A percentile compares a stretch with the other conserved stretches of the same genome.
Evolutionary conservation across 2,329 filamentous ascomycete genomes (phyloP).

Genomic region (Epichloe glyceriae): DNA sequence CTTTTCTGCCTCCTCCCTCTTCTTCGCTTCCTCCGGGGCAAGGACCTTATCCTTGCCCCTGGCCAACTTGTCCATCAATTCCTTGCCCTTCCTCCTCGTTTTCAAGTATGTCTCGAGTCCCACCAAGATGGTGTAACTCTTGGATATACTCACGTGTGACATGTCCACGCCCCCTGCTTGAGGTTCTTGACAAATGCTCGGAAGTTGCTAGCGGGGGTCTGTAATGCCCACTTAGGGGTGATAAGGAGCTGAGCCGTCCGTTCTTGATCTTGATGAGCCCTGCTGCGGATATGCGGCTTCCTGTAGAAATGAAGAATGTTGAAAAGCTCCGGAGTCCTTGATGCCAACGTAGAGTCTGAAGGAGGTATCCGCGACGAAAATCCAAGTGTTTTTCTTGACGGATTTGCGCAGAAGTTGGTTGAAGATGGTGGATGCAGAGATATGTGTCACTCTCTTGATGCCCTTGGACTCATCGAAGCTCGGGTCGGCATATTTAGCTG

Average conservation of each 20-base stretch:
- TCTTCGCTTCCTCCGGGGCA: constrained; percentile 44
- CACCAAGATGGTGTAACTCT: constrained; percentile 69
- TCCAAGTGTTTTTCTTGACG: constrained; percentile 82
- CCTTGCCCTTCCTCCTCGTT: constrained; percentile 52
- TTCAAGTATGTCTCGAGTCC: constrained; percentile 71
- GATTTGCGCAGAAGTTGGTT: constrained; percentile 68
- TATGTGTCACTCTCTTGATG: constrained; percentile 40
- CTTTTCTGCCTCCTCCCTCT: constrained; percentile 44
- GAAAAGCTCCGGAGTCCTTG: constrained; percentile 78
- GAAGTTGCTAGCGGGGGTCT: constrained; percentile 75
- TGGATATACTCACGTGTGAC: constrained; percentile 63
- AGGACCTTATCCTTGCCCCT: constrained; percentile 46
- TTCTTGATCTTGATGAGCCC: constrained; percentile 77
- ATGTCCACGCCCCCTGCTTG: constrained; percentile 64
- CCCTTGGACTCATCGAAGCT: constrained; percentile 49
- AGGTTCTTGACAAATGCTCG: constrained; percentile 66
- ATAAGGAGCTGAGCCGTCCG: constrained; percentile 61
- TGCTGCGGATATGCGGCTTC: constrained; percentile 67
- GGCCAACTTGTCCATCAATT: constrained; percentile 33
- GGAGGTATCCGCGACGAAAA: constrained; percentile 78
- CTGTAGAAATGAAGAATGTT: constrained; percentile 81
- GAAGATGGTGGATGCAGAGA: constrained; percentile 60
- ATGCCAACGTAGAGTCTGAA: constrained; percentile 83
- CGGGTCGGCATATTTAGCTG: constrained; percentile 52
- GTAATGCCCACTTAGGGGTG: constrained; percentile 68